These are phyloP conservation scores for Solanum etuberosum DNA, from an alignment of 257 asterid genomes.

Conservation along the genomic window DNA sequence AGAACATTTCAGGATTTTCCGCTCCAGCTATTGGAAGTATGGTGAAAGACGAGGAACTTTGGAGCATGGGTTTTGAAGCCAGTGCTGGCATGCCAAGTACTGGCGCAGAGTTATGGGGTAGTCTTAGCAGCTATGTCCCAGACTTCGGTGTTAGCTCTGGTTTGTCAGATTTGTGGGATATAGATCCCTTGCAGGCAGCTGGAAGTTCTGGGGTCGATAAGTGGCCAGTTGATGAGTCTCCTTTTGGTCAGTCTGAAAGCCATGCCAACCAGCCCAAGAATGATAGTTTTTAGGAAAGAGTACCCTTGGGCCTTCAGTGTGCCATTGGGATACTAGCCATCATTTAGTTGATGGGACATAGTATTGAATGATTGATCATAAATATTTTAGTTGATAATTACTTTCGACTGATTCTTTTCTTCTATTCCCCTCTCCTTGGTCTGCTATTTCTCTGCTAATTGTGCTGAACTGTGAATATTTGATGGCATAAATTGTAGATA, in stretches of 20 bases:
- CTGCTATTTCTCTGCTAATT: background rate
- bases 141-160: conserved; percentile 26
- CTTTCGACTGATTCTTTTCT: background rate
- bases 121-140: conserved; percentile 19
- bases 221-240: conserved; percentile 32
- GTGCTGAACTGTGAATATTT: background rate
- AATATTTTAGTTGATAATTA: background rate
- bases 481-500: background rate
- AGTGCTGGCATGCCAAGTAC: conserved; percentile 29
- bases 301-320: conserved; percentile 3
- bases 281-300: conserved; percentile 19
- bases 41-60: conserved; percentile 23
- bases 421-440: background rate
- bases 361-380: conserved; percentile 8
- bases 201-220: conserved; percentile 36
- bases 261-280: conserved; percentile 15
- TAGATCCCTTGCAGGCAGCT: conserved; percentile 28
- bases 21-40: conserved; percentile 22
- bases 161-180: conserved; percentile 43
- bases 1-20: conserved; percentile 7
- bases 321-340: conserved; percentile 13
- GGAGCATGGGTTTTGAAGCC: conserved; percentile 35
- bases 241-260: conserved; percentile 12
- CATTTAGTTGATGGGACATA: conserved; percentile 6
- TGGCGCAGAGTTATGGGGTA: conserved; percentile 31